Evolutionary conservation across 2,329 filamentous ascomycete species (phyloP), one percentile per base, ranked within the genome.

Genomic region (Pseudodiploospora longispora): DNA sequence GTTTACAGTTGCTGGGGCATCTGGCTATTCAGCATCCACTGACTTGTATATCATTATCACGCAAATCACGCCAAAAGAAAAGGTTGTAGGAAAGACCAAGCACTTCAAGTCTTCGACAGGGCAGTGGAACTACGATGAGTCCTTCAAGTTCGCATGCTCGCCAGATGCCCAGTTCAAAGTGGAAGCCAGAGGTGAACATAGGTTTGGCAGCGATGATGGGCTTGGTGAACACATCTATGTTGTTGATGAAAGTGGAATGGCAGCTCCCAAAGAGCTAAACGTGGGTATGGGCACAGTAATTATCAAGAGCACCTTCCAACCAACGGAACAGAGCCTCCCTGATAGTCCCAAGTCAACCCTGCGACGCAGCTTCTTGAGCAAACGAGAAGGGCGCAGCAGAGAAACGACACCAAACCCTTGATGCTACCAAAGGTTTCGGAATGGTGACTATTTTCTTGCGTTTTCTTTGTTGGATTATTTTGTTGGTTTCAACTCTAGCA

Each of bases 1-100:
- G 43, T 88, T 98, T 60, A 86, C 83, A 2, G 70, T 98, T 10
- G 67, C 95, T 9, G 84, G 84, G 4, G 88, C 90, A 1, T 73
- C 78, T 3, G 88, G 85, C 30, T 98, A 83, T 64, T 85, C 88
- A 10, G 68, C 82, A 2, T 79, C 79, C 5, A 75, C 87, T 5
- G 87, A 94, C 59, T 68, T 95, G n/a, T 89, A 87, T 57, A 78
- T 95, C 39, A 67, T 78, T 46, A 69, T 95, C 53, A 82, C 80
- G 44, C 80, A 86, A 53, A 60, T 86, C 31, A 70, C 73, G 4
- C 67, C 80, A 38, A 90, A 85, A 65, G 76, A 71, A 40, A 96
- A 93, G 68, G 78, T 85, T 38, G 71, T 98, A 38, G 82, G 90
- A 68, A 96, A 97, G 72, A 96, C 90, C 27, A 95, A 95, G 62